phyloP scores from a whole-genome alignment of 2,329 filamentous ascomycete genomes.

The Zarea fungicola region DNA sequence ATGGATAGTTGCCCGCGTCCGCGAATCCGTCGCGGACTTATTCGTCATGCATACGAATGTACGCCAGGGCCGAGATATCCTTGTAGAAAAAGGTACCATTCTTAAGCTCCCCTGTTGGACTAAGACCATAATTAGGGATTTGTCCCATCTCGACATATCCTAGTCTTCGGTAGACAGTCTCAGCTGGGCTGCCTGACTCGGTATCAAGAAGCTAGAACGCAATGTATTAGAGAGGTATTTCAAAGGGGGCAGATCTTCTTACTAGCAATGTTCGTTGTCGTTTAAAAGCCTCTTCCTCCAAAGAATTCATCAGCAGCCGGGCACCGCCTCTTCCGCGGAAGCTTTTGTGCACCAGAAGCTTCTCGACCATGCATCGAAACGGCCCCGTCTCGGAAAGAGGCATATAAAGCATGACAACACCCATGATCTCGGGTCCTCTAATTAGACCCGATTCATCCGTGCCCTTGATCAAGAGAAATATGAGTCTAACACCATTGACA shows the following conservation, averaged over 20 bases:
- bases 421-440: constrained; percentile 44
- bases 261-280: constrained; percentile 50
- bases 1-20: too few relatives aligned
- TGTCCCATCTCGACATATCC: constrained; percentile 52
- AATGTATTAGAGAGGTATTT: background rate
- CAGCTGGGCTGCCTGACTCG: constrained; percentile 46
- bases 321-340: constrained; percentile 49
- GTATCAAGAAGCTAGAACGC: constrained; percentile 45
- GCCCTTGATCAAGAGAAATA: constrained; percentile 47
- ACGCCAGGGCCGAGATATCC: constrained; percentile 32
- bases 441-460: constrained; percentile 27
- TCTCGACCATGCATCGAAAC: constrained; percentile 51
- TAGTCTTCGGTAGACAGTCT: constrained; percentile 49
- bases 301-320: constrained; percentile 42
- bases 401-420: constrained; percentile 50
- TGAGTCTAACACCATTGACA: constrained; percentile 39
- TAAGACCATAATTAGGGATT: constrained; percentile 49
- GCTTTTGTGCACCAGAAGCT: constrained; percentile 50
- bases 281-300: constrained; percentile 49
- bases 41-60: too few relatives aligned
- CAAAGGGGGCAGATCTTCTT: constrained; percentile 20
- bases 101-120: constrained; percentile 42
- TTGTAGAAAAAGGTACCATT: constrained; percentile 57
- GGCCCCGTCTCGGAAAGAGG: constrained; percentile 50
- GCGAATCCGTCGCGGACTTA: too few relatives aligned